Conservation (phyloP, 805 yeast species). For the Yamadazyma insecticola region DNA sequence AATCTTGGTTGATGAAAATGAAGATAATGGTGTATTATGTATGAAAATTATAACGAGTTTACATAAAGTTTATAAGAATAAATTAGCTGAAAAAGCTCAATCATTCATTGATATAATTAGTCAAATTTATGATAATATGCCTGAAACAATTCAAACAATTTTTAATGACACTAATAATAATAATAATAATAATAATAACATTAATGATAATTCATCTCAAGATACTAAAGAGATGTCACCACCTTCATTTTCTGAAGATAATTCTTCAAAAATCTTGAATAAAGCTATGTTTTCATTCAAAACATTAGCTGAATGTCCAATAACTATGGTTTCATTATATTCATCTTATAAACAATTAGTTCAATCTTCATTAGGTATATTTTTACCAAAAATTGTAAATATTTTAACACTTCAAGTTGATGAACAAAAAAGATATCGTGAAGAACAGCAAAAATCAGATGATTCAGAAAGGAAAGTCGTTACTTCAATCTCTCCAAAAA, state of each 20-base stretch:
- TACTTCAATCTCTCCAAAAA: conserved; percentile 69
- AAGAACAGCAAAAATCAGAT: conserved; percentile 48
- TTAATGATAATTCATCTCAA: conserved; percentile 5
- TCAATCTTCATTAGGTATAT: conserved; percentile 62
- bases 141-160: conserved; percentile 64
- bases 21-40: conserved; percentile 89
- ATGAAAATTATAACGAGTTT: conserved; percentile 82
- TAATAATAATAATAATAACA: conserved; percentile 3
- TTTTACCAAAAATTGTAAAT: conserved; percentile 77
- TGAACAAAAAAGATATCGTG: conserved; percentile 50
- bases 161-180: conserved; percentile 39
- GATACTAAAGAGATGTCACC: conserved; percentile 23
- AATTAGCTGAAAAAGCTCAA: conserved; percentile 65
- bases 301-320: conserved; percentile 93
- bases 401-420: conserved; percentile 75
- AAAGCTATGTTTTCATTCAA: conserved; percentile 81
- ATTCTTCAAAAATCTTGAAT: conserved; percentile 48
- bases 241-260: conserved; percentile 37
- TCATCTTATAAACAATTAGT: conserved; percentile 80
- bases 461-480: conserved; percentile 50
- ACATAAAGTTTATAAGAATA: conserved; percentile 76
- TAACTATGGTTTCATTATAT: conserved; percentile 88
- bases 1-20: conserved; percentile 74
- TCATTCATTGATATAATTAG: conserved; percentile 74
- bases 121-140: conserved; percentile 75